Evolutionary conservation across 768 basidiomycete species (phyloP), one percentile per base, ranked within the genome.

Genomic region (Tricholoma sp.): DNA sequence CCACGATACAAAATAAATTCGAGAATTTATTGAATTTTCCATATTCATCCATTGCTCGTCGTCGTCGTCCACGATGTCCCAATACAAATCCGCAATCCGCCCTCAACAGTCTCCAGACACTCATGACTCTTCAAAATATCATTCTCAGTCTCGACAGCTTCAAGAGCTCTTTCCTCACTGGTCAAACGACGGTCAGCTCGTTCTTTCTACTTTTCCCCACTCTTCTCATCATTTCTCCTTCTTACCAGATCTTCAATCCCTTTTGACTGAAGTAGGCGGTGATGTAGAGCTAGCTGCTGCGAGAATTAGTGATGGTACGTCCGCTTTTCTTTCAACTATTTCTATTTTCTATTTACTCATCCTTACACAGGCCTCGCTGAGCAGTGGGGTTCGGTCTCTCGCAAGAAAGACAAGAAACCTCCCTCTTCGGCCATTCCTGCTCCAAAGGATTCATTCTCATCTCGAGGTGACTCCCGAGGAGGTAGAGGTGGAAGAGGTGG

Each of bases 351-450:
- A 51, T 61, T 54, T 55, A 22, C 58, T 65, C 50, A 59, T 69
- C 52, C 66, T 32, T 34, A 57, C 52, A 55, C 51, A 93, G 91
- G 91, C 66, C 77, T 78, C 62, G 87, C 80, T 49, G 83, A 85
- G 69, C 88, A 86, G 66, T 94, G 91, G 91, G 90, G 82, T 52
- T 83, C 89, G 55, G 91, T 91, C 57, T 83, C 83, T 60, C 86
- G 83, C 71, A 93, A 91, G 82, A 94, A 91, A 77, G 89, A 93
- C 71, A 91, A 92, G 79, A 92, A 90, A 73, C 59, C 74, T 27
- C 64, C 79, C 11, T 51, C 76, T 18, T 43, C 77, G 29, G 52
- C 72, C 37, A 27, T 27, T 27, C 77, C 80, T 41, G 52, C 74
- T 39, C 69, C 84, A 50, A 88, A 84, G 71, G 82, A 87, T 22